phyloP scores from a whole-genome alignment of 176 grass and related monocot genomes.

The Cenchrus purpureus region DNA sequence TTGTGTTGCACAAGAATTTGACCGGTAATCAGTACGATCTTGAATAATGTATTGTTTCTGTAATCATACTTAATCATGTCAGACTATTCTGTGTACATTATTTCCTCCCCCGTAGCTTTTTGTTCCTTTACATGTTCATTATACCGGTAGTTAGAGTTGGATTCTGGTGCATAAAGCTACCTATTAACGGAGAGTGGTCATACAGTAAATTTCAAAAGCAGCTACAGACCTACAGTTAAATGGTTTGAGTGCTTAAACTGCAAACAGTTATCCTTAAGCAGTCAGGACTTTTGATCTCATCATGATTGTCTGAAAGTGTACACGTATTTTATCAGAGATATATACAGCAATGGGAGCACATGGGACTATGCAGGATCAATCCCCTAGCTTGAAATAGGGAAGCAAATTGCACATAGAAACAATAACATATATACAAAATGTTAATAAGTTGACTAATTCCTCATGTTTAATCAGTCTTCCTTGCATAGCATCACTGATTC shows the following conservation, averaged over 20 bases:
- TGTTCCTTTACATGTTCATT: slow-evolving; percentile 45
- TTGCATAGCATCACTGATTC: neutral
- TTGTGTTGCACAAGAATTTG: slow-evolving; percentile 13
- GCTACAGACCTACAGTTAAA: neutral
- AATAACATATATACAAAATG: neutral
- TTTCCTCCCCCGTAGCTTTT: slow-evolving; percentile 17
- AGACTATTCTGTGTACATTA: slow-evolving; percentile 23
- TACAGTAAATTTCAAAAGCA: slow-evolving; percentile 36
- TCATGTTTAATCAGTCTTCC: slow-evolving; percentile 3
- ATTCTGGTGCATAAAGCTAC: slow-evolving; percentile 41
- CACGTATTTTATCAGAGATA: neutral
- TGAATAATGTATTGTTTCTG: slow-evolving; percentile 21
- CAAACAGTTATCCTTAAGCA: neutral
- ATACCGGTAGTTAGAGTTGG: slow-evolving; percentile 50
- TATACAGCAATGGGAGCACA: neutral
- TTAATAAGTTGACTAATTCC: neutral
- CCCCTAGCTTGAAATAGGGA: neutral
- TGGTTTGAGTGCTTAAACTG: slow-evolving; percentile 32
- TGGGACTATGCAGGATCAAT: neutral
- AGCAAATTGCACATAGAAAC: neutral
- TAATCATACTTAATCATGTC: slow-evolving; percentile 46
- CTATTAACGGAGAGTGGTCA: neutral
- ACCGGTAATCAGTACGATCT: slow-evolving; percentile 10
- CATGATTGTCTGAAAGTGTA: slow-evolving; percentile 24
- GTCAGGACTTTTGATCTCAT: slow-evolving; percentile 27